These are phyloP conservation scores for Musa beccarii DNA, from an alignment of 176 grass and related monocot species.

Conservation along the genomic window DNA sequence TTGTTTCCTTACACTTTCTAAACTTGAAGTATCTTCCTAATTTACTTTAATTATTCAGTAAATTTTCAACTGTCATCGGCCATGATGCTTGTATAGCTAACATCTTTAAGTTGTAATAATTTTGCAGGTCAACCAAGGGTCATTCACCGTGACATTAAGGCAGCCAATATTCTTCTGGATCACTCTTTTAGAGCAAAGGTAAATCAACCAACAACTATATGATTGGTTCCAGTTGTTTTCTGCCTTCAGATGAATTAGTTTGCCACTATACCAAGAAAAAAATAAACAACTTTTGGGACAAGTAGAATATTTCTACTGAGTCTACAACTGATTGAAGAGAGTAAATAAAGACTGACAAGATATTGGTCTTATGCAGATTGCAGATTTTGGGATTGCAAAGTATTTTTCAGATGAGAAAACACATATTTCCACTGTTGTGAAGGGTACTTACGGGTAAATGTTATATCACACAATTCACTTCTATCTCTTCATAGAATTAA, in stretches of 20 bases:
- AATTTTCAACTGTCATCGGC: no score
- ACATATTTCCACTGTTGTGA: conserved; percentile 13
- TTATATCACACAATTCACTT: background rate
- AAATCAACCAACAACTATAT: background rate
- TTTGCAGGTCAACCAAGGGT: conserved; percentile 6
- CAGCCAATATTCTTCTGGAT: conserved; percentile 23
- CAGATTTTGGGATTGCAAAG: conserved; percentile 30
- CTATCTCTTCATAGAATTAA: background rate
- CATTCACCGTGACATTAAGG: conserved; percentile 21
- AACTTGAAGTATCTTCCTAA: background rate
- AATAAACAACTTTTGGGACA: no score
- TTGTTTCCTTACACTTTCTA: background rate
- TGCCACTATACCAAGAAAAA: no score
- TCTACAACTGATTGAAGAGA: background rate
- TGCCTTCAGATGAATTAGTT: no score
- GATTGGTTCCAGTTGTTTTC: background rate
- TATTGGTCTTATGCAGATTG: background rate
- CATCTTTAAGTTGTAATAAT: background rate
- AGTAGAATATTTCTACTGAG: background rate
- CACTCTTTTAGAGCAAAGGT: conserved; percentile 15
- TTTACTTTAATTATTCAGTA: background rate
- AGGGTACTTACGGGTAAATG: conserved; percentile 10
- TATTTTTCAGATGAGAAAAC: conserved; percentile 17
- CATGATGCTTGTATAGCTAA: background rate
- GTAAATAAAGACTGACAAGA: background rate